Evolutionary conservation across 768 basidiomycete genomes (phyloP).

Genomic region (Obba rivulosa): DNA sequence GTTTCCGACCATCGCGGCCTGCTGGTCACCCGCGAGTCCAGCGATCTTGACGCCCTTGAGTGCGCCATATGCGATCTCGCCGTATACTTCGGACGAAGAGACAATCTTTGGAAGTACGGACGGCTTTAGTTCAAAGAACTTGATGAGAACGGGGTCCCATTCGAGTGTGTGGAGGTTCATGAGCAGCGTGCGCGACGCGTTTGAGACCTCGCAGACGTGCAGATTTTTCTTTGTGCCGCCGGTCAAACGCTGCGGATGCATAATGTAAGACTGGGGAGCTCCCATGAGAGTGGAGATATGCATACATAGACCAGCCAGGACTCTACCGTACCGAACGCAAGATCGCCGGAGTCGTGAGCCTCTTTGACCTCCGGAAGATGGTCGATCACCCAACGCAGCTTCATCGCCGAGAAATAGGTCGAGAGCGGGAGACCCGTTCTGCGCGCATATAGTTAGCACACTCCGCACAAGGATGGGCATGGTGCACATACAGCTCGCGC

Average conservation of each 20-base stretch:
- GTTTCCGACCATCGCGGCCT: conserved; percentile 94
- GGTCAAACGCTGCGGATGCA: conserved; percentile 59
- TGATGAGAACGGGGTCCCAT: conserved; percentile 80
- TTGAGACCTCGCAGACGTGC: conserved; percentile 90
- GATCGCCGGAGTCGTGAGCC: conserved; percentile 76
- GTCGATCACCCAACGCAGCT: conserved; percentile 95
- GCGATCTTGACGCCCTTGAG: conserved; percentile 79
- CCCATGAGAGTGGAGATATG: neutral
- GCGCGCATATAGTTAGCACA: neutral
- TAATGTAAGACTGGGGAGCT: neutral
- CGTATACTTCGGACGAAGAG: conserved; percentile 91
- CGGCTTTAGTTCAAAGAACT: conserved; percentile 78
- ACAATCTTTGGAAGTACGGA: conserved; percentile 84
- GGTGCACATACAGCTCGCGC: conserved; percentile 52
- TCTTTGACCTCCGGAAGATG: conserved; percentile 68
- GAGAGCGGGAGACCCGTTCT: conserved; percentile 94
- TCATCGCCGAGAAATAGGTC: conserved; percentile 97
- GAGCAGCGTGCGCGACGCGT: conserved; percentile 93
- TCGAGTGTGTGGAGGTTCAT: conserved; percentile 75
- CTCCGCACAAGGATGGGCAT: neutral
- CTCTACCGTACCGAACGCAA: conserved; percentile 93
- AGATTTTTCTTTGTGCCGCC: conserved; percentile 66
- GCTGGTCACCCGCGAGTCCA: conserved; percentile 97
- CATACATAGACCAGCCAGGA: conserved; percentile 90
- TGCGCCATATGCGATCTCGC: conserved; percentile 60